Percentiles rank a stretch among this genome's conserved stretches.
These are phyloP conservation scores for Gossypium thurberi DNA, from an alignment of 345 rosid genomes.

Conservation along the genomic window DNA sequence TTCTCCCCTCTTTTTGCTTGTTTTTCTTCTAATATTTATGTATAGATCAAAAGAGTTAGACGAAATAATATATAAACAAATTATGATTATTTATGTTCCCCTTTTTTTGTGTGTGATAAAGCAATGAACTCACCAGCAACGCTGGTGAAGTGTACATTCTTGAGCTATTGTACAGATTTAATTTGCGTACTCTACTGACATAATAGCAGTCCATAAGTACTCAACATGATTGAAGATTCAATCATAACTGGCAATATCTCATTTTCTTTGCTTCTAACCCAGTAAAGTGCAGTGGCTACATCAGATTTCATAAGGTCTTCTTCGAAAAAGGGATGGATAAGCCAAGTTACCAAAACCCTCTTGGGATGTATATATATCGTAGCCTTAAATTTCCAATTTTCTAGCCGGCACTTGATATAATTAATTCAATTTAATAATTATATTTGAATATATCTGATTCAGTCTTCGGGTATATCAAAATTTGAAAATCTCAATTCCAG, in stretches of 20 bases:
- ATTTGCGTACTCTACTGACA: no score
- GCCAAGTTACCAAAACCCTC: no score
- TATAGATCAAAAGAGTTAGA: conserved; percentile 1
- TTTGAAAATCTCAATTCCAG: not conserved
- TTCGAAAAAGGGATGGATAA: no score
- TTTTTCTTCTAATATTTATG: not conserved
- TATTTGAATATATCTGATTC: not conserved
- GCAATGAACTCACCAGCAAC: not conserved
- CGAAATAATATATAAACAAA: not conserved
- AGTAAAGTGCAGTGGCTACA: not conserved
- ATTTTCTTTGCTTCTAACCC: not conserved
- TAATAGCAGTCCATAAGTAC: no score
- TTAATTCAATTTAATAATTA: not conserved
- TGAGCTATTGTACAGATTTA: not conserved
- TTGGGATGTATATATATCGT: not conserved
- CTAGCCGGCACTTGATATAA: no score
- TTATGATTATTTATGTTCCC: not conserved
- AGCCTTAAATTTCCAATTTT: not conserved
- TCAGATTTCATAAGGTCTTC: not conserved
- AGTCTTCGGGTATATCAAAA: not conserved
- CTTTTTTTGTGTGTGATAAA: not conserved
- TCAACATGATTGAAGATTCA: not conserved
- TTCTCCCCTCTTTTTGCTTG: not conserved
- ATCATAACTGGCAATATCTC: not conserved
- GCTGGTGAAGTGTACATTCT: not conserved